Evolutionary conservation across 768 basidiomycete genomes (phyloP), one percentile per base, ranked within the genome.

Genomic region (Hygrophorus russula): DNA sequence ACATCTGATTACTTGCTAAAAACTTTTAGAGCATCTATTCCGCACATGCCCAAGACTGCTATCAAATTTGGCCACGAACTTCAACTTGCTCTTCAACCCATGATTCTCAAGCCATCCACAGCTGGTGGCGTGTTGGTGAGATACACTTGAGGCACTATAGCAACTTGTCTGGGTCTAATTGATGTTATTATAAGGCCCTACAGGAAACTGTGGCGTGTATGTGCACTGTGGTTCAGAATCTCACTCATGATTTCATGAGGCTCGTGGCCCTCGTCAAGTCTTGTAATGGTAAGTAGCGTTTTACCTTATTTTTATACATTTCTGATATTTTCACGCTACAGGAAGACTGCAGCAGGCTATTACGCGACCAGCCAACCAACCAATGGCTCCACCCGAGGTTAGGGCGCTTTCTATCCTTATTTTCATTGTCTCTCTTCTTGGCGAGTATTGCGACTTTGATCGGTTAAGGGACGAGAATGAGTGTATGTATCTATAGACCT

Each of bases 171-270:
- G 5, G 49, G 39, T 36, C 29, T 24, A 3, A 19, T 4, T 32
- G 11, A 41, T 18, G 18, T 12, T 42, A 14, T 10, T 32, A 13
- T 34, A 49, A 92, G 84, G 80, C 84, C 15, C 60, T 98, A 27
- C 90, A 93, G 64, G 96, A 97, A 60, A 78, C 80, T 10, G 85
- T 98, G 11, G 89, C 89, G 0, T 97, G 93, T 51, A 80, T 94
- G 66, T 94, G 92, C 56, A 74, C 77, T 0, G 84, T 86, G 1
- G 82, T 93, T 1, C 79, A 80, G 40, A 65, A 86, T 51, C 69
- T 98, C 13, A 97, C 96, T 0, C 85, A 88, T 46, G 91, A 97
- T 51, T 94, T 82, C 52, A 64, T 64, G 12, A 74, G 80, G 29
- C 69, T 97, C 13, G 74, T 91, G 18, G 80, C 78, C 28, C 69